Evolutionary conservation across 306 rosid genomes (phyloP).

Genomic region (Rubus idaeus): DNA sequence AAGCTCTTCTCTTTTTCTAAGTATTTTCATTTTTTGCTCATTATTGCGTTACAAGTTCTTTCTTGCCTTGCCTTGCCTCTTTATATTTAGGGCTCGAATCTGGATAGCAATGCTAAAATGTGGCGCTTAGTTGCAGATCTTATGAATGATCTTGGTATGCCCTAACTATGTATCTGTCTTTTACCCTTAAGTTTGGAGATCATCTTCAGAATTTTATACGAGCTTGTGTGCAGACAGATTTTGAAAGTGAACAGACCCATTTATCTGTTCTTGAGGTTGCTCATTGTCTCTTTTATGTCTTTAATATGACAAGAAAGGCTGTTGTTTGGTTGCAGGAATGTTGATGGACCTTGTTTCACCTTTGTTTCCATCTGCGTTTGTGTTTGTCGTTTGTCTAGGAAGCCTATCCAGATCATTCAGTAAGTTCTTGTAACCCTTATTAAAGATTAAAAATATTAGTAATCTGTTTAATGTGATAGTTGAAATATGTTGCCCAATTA

Average conservation of each 20-base stretch:
- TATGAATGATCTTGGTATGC: slow-evolving; percentile 93
- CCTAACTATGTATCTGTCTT: background rate
- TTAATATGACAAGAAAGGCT: slow-evolving; percentile 25
- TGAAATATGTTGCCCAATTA: background rate
- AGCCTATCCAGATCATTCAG: slow-evolving; percentile 98
- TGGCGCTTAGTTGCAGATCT: slow-evolving; percentile 98
- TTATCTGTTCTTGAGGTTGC: background rate
- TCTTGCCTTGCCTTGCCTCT: slow-evolving; percentile 5
- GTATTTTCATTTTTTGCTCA: slow-evolving; percentile 17
- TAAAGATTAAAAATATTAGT: slow-evolving; percentile 4
- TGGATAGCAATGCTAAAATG: slow-evolving; percentile 95
- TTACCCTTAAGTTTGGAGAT: background rate
- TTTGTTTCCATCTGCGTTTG: slow-evolving; percentile 83
- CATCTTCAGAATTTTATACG: background rate
- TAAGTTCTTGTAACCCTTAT: slow-evolving; percentile 46
- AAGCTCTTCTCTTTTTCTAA: slow-evolving; percentile 5
- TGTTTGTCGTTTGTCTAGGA: slow-evolving; percentile 83
- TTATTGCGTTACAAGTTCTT: slow-evolving; percentile 8
- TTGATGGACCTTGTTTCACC: slow-evolving; percentile 98
- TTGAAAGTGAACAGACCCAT: background rate
- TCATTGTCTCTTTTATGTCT: slow-evolving; percentile 9
- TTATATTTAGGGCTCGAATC: slow-evolving; percentile 81
- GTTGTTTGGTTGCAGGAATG: slow-evolving; percentile 67
- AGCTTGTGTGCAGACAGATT: background rate
- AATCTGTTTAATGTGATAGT: background rate